Conservation (phyloP, 805 yeast genomes). For the Saccharomycopsis malanga region DNA sequence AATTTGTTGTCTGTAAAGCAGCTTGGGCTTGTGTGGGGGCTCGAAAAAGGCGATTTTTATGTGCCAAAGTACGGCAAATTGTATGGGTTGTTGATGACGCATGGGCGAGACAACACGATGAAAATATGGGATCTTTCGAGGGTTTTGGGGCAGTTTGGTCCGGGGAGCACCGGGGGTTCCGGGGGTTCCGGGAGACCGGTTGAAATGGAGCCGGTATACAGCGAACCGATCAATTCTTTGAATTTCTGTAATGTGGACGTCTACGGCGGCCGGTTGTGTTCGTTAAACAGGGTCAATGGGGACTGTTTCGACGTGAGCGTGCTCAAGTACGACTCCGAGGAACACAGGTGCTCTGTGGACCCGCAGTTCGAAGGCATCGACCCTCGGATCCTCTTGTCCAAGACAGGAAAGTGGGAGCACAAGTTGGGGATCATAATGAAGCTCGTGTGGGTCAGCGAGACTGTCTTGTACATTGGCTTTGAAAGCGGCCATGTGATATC, state of each 20-base stretch:
- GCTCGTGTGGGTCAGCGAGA: constrained; percentile 32
- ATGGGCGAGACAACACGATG: constrained; percentile 56
- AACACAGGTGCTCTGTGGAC: constrained; percentile 19
- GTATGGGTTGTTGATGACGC: constrained; percentile 48
- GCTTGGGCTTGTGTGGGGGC: constrained; percentile 32
- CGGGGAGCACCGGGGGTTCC: constrained; percentile 27
- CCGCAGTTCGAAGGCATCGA: constrained; percentile 20
- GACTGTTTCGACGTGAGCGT: constrained; percentile 26
- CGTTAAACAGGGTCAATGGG: constrained; percentile 54
- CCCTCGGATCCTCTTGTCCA: constrained; percentile 20
- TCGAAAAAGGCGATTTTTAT: neutral
- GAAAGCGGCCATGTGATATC: constrained; percentile 61
- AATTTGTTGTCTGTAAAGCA: constrained; percentile 45
- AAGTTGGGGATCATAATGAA: constrained; percentile 67
- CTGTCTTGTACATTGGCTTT: constrained; percentile 47
- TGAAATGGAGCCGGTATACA: constrained; percentile 30
- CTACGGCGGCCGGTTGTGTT: constrained; percentile 31
- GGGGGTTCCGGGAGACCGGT: neutral
- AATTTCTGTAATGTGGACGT: constrained; percentile 64
- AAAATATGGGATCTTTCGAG: constrained; percentile 38
- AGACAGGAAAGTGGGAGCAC: constrained; percentile 16
- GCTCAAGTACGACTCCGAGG: constrained; percentile 10
- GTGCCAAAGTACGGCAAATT: constrained; percentile 12
- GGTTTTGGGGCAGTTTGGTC: constrained; percentile 17
- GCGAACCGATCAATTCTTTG: constrained; percentile 64